Evolutionary conservation across 2,329 filamentous ascomycete species (phyloP), one percentile per base, ranked within the genome.

Genomic region (Albifimbria verrucaria): DNA sequence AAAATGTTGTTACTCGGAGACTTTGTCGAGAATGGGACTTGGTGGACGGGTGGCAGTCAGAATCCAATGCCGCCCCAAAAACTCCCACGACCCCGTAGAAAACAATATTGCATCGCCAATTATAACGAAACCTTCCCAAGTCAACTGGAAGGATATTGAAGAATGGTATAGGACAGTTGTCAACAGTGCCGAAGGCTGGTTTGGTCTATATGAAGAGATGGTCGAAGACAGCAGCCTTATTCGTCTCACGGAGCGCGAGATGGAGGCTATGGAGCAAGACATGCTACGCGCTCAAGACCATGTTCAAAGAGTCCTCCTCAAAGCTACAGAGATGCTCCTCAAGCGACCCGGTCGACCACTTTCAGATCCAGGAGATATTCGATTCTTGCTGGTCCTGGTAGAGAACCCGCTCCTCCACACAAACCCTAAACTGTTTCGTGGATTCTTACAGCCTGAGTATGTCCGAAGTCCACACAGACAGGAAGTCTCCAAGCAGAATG

Each of bases 361-460:
- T 49, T 80, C 77, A 47, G 81, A 83, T 23, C 83, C 89, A 0
- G 81, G 86, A 55, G 85, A 95, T 60, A 75, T 89, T 39, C 81
- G 92, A 6, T 94, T 93, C 66, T 74, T 96, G 18, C 75, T 96
- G 17, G 85, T 96, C 26, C 74, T 95, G 22, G 69, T 94, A 36
- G 83, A 84, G 18, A 96, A 96, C 66, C 92, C 92, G 5, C 75
- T 93, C 3, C 69, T 97, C 9, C 81, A 87, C 56, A 63, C 74
- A 1, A 69, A 70, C 2, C 67, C 67, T 24, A 69, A 66, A 25
- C 60, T 63, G 5, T 81, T 77, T 51, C 55, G 60, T 0, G 79
- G 79, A 11, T 56, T 72, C 2, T 65, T 75, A 5, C 68, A 74
- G 24, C 66, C 67, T 41, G 64, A 65, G 10, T 28, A 32, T 22